Evolutionary conservation across 768 basidiomycete genomes (phyloP).

Genomic region (Auricularia auricula-judae): DNA sequence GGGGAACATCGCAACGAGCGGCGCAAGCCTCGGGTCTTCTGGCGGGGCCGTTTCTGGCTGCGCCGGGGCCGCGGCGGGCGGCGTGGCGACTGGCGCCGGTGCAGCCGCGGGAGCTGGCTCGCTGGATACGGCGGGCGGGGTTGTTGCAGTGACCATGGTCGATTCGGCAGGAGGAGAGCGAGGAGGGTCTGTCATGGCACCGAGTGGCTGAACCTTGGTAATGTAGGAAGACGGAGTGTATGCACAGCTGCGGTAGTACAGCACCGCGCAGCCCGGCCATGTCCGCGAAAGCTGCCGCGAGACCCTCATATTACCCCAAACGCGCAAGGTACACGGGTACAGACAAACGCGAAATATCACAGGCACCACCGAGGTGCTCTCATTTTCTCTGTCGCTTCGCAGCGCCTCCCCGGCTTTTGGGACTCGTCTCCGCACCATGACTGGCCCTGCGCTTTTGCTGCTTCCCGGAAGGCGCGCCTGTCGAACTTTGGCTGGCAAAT

Average conservation of each 20-base stretch:
- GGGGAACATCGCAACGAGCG: constrained; percentile 62
- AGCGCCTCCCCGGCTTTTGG: neutral
- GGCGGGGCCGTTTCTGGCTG: constrained; percentile 2
- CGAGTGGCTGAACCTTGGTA: neutral
- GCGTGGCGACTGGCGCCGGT: neutral
- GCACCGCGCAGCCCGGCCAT: neutral
- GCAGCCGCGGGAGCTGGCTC: neutral
- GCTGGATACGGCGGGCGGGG: neutral
- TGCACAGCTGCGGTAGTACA: neutral
- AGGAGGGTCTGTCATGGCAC: neutral
- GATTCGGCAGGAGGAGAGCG: neutral
- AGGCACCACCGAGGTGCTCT: neutral
- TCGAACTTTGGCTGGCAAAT: neutral
- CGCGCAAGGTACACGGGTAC: no score
- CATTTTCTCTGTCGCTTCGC: neutral
- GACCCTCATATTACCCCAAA: no score
- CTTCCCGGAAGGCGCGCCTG: neutral
- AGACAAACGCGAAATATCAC: no score
- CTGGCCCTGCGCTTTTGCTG: neutral
- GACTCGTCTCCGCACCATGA: neutral
- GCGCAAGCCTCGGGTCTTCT: constrained; percentile 38
- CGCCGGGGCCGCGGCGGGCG: constrained; percentile 9
- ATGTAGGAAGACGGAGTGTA: neutral
- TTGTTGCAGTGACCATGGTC: no score
- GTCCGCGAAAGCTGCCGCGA: neutral